Evolutionary conservation across 1,139 yeast species (phyloP).

Genomic region (Yamadazyma buinensis): DNA sequence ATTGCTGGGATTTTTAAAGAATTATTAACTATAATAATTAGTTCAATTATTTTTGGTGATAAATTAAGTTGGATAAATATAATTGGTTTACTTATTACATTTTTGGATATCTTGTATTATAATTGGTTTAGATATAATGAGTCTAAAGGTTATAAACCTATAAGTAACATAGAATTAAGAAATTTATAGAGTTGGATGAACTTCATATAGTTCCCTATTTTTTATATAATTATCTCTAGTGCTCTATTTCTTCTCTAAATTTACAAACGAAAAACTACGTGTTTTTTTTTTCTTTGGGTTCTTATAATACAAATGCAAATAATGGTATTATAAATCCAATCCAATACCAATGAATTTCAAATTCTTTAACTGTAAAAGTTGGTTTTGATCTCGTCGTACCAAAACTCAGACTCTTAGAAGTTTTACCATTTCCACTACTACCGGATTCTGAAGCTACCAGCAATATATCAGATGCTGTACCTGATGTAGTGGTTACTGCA

Average conservation of each 20-base stretch:
- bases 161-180: slow-evolving; percentile 11
- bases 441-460: neutral
- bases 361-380: neutral
- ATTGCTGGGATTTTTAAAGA: slow-evolving; percentile 94
- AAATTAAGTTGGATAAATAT: slow-evolving; percentile 60
- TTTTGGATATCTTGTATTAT: slow-evolving; percentile 77
- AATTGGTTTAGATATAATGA: slow-evolving; percentile 55
- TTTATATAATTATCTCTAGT: no score
- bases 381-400: neutral
- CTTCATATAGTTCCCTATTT: no score
- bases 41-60: slow-evolving; percentile 75
- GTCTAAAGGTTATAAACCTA: slow-evolving; percentile 9
- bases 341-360: slow-evolving; percentile 1
- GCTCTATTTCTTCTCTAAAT: no score
- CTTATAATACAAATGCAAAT: slow-evolving; percentile 1
- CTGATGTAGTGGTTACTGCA: no score
- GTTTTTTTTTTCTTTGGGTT: no score
- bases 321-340: slow-evolving; percentile 1
- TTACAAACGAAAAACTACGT: no score
- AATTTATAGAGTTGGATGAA: slow-evolving; percentile 8
- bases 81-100: slow-evolving; percentile 74
- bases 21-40: slow-evolving; percentile 70
- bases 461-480: slow-evolving; percentile 5
- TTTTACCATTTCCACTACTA: neutral
- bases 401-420: neutral